Percentiles rank a stretch among this genome's conserved stretches.
Evolutionary conservation across 1,284 basidiomycete species (phyloP).

Genomic region (Ceratobasidium sp.): DNA sequence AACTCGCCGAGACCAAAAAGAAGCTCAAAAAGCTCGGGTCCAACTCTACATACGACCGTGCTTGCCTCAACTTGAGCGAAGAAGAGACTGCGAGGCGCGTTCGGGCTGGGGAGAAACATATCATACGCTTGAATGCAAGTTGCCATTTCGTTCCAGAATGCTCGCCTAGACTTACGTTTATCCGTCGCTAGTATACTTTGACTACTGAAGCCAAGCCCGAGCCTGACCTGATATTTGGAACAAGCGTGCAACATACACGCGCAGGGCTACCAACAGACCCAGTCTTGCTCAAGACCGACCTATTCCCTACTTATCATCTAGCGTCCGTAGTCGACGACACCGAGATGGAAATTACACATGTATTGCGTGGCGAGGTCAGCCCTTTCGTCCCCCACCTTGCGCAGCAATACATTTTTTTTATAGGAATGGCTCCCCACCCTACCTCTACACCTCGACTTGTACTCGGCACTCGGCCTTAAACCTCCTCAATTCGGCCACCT

Average conservation of each 20-base stretch:
- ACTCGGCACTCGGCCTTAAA: conserved; percentile 78
- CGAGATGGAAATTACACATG: conserved; percentile 96
- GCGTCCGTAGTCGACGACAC: conserved; percentile 97
- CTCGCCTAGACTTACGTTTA: neutral
- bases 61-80: conserved; percentile 85
- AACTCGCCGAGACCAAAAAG: conserved; percentile 75
- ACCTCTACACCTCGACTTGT: conserved; percentile 93
- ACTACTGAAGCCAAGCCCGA: conserved; percentile 32
- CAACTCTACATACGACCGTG: conserved; percentile 84
- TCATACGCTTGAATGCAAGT: conserved; percentile 88
- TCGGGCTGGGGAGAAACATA: conserved; percentile 79
- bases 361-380: conserved; percentile 90
- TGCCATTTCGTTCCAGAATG: conserved; percentile 55
- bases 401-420: neutral
- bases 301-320: conserved; percentile 96
- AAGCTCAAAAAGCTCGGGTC: conserved; percentile 77
- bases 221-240: conserved; percentile 83
- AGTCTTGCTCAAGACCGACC: conserved; percentile 91
- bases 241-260: conserved; percentile 75
- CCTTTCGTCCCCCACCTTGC: neutral
- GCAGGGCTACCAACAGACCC: conserved; percentile 89
- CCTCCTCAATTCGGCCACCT: conserved; percentile 92
- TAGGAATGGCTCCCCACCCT: conserved; percentile 97
- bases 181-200: conserved; percentile 4
- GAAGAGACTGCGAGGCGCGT: conserved; percentile 85